Base-by-base conservation (phyloP, 257 asterid genomes). In the Phtheirospermum japonicum region DNA sequence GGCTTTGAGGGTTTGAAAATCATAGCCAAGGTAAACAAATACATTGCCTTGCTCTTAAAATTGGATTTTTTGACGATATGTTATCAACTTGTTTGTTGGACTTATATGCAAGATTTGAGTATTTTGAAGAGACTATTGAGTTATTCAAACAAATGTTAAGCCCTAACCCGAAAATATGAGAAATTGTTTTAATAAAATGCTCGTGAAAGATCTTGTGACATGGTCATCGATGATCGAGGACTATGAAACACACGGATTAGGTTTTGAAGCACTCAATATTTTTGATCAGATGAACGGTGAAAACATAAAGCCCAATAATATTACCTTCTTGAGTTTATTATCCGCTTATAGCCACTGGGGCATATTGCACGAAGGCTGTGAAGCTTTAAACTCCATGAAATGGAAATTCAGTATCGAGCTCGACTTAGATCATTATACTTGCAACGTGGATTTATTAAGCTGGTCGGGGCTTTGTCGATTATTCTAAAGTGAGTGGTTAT, bases 181-280 rank as follows among this genome's bases (percentile, higher is more conserved):
- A 36, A 72, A 11, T 57, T 66, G 73, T 39, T 82, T 82, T 23
- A 66, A 57, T 9, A 60, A 51, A 63, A 71, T 76, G 66, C 74
- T 9, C 16, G 62, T 32, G 16, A 82, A 69, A 72, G 88, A 82
- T 70, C 66, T 67, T 5, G 74, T 79, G n/a, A 13, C 81, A 17
- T 82, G 83, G 83, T 74, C 88, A 40, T 74, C 83, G 2, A 76
- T 82, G 88, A 76, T 82, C 7, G 88, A 82, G 64, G 88, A 83
- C 40, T 76, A 33, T 55, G 83, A 79, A 28, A 46, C 65, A 6
- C 83, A 79, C 50, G 85, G 88, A 48, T 61, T 71, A 23, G 83
- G 83, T 43, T 30, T 26, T 2, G 69, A 79, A 67, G 79, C 88
- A 6, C 55, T 79, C 42, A 19, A 65, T 43, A 34, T 63, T 20